phyloP scores from a whole-genome alignment of 495 filamentous ascomycete genomes.

The Penicillium robsamsonii region DNA sequence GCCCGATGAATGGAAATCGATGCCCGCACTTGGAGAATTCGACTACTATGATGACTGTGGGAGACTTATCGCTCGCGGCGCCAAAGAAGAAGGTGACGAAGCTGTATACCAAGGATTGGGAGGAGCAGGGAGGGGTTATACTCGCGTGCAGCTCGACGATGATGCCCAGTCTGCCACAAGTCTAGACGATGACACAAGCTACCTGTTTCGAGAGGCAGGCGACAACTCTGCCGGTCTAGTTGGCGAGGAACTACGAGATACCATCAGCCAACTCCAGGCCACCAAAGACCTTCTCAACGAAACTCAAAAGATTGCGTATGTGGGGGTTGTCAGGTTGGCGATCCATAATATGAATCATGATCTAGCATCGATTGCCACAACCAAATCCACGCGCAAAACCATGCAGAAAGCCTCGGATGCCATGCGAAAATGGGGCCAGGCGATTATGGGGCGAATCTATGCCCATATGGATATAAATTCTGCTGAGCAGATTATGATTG shows the following conservation, averaged over 20 bases:
- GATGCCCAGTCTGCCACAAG: constrained; percentile 91
- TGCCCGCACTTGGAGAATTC: constrained; percentile 88
- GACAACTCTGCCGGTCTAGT: constrained; percentile 62
- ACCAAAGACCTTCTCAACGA: constrained; percentile 96
- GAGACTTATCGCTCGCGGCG: constrained; percentile 76
- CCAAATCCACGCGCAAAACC: constrained; percentile 62
- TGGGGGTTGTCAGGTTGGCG: constrained; percentile 78
- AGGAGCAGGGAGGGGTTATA: constrained; percentile 92
- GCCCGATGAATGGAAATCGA: constrained; percentile 78
- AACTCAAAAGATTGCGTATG: constrained; percentile 94
- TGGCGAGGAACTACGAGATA: constrained; percentile 79
- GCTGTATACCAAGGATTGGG: constrained; percentile 73
- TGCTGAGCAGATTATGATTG: constrained; percentile 95
- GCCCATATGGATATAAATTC: constrained; percentile 92
- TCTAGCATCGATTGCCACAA: constrained; percentile 52
- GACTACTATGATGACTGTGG: constrained; percentile 96
- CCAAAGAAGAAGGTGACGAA: constrained; percentile 65
- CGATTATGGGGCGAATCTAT: constrained; percentile 93
- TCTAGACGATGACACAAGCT: constrained; percentile 96
- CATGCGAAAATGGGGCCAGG: constrained; percentile 94
- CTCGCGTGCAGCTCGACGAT: constrained; percentile 87
- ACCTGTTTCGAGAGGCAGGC: constrained; percentile 75
- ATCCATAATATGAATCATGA: constrained; percentile 75
- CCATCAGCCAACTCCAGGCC: constrained; percentile 85
- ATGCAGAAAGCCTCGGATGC: constrained; percentile 66